Conservation (phyloP, 1,284 basidiomycete species). For the Pseudozyma thailandica region DNA sequence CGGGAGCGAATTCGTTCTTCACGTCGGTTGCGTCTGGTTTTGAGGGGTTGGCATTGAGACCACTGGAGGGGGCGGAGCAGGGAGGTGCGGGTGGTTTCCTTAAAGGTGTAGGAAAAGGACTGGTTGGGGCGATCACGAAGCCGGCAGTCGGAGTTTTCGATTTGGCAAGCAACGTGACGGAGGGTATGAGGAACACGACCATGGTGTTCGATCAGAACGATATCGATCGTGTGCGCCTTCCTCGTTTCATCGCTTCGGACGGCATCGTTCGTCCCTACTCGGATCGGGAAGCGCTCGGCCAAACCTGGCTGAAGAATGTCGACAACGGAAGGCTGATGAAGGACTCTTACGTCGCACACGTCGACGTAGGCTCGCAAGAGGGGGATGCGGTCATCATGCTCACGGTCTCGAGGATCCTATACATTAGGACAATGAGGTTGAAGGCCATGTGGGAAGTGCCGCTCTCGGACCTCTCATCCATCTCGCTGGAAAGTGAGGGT, state of each 20-base stretch:
- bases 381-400: conserved; percentile 64
- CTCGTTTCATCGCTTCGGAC: conserved; percentile 79
- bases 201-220: conserved; percentile 95
- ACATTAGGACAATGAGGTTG: conserved; percentile 86
- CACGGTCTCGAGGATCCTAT: conserved; percentile 71
- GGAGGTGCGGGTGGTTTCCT: conserved; percentile 96
- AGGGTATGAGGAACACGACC: conserved; percentile 93
- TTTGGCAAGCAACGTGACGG: conserved; percentile 92
- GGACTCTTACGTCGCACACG: conserved; percentile 89
- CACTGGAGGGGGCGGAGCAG: conserved; percentile 93
- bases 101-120: conserved; percentile 95
- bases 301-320: conserved; percentile 93
- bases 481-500: conserved; percentile 72
- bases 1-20: conserved; percentile 92
- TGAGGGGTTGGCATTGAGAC: conserved; percentile 95
- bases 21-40: conserved; percentile 93
- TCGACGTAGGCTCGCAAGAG: conserved; percentile 71
- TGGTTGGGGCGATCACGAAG: conserved; percentile 94
- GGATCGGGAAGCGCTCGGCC: conserved; percentile 88
- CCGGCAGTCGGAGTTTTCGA: conserved; percentile 97
- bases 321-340: conserved; percentile 84
- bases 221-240: conserved; percentile 87
- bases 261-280: conserved; percentile 73
- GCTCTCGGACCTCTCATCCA: conserved; percentile 84
- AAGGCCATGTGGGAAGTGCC: conserved; percentile 92